Conservation (phyloP, 2,329 filamentous ascomycete genomes). For the Sarocladium kiliense region DNA sequence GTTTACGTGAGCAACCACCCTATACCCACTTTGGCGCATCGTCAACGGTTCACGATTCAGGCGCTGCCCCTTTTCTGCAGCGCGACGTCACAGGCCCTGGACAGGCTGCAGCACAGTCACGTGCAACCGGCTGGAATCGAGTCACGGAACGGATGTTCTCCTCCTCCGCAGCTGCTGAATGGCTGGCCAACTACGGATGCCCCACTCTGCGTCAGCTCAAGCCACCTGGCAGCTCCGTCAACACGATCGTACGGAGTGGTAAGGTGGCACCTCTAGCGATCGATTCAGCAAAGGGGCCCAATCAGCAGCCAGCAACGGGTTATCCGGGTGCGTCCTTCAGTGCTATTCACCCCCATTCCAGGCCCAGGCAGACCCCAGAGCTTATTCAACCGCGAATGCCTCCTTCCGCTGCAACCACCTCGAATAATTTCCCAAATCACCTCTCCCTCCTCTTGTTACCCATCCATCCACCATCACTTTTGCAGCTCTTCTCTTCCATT, state of each 20-base stretch:
- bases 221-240: conserved; percentile 5
- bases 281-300: too few relatives aligned
- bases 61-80: conserved; percentile 5
- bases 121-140: not conserved
- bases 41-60: not conserved
- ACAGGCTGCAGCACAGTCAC: not conserved
- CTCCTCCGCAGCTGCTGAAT: not conserved
- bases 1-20: not conserved
- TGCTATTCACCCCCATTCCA: not conserved
- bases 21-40: not conserved
- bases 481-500: not conserved
- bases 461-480: not conserved
- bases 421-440: conserved; percentile 7
- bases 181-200: not conserved
- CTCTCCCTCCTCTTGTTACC: not conserved
- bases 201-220: conserved; percentile 4
- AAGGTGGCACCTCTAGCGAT: too few relatives aligned
- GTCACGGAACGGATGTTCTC: not conserved
- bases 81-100: conserved; percentile 1
- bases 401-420: not conserved
- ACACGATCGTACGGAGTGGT: not conserved
- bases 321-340: not conserved
- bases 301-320: not conserved
- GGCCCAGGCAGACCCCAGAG: not conserved
- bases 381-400: not conserved